A percentile compares a stretch with the other conserved stretches of the same genome.
Conservation (phyloP, 352 stramenopile species). For the Phytophthora pini region DNA sequence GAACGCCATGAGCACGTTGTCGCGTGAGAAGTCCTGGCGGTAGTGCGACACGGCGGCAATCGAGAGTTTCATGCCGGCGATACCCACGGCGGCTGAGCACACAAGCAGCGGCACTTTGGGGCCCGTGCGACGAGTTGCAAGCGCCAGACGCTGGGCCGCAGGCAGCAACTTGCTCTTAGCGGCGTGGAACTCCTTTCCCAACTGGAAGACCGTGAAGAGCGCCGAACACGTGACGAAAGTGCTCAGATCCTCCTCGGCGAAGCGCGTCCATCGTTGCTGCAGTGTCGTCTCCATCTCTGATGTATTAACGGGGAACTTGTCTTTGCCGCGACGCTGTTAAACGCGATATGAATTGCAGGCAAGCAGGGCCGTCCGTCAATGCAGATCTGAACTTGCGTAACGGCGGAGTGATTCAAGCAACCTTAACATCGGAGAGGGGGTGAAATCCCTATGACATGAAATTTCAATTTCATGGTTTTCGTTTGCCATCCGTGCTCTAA, state of each 20-base stretch:
- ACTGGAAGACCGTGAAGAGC: slow-evolving; percentile 36
- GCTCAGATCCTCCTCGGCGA: slow-evolving; percentile 53
- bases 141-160: slow-evolving; percentile 25
- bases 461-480: no score
- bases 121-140: slow-evolving; percentile 39
- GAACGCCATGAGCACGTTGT: slow-evolving; percentile 58
- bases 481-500: no score
- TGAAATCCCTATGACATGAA: no score
- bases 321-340: slow-evolving; percentile 25
- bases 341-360: slow-evolving; percentile 21
- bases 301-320: slow-evolving; percentile 4
- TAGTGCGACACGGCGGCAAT: slow-evolving; percentile 50
- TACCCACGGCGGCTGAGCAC: slow-evolving; percentile 49
- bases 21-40: slow-evolving; percentile 63
- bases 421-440: no score
- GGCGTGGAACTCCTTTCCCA: slow-evolving; percentile 40
- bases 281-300: slow-evolving; percentile 33
- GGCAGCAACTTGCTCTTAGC: slow-evolving; percentile 14
- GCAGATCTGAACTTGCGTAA: slow-evolving; percentile 24
- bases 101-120: slow-evolving; percentile 49
- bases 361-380: slow-evolving; percentile 1
- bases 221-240: slow-evolving; percentile 40
- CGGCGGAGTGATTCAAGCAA: background rate
- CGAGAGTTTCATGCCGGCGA: slow-evolving; percentile 66
- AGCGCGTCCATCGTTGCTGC: slow-evolving; percentile 49